Evolutionary conservation across 2,329 filamentous ascomycete species (phyloP).

Genomic region (Colletotrichum scovillei): DNA sequence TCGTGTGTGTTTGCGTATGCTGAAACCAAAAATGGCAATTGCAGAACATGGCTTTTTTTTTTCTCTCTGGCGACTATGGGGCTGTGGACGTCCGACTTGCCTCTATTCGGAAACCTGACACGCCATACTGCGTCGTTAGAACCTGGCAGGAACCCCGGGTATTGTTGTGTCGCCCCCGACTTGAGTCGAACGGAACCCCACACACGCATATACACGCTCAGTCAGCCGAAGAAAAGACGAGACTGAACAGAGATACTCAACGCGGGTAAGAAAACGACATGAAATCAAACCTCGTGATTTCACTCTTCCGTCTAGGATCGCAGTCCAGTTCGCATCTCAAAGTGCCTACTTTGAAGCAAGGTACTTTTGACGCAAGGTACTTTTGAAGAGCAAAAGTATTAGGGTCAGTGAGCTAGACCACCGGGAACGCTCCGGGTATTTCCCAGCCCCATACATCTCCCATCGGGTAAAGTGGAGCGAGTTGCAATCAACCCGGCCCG

Average conservation of each 20-base stretch:
- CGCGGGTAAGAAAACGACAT: background rate
- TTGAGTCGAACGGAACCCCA: background rate
- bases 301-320: background rate
- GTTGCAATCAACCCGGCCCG: background rate
- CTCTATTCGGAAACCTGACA: constrained; percentile 33
- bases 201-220: background rate
- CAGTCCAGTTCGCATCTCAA: too few relatives aligned
- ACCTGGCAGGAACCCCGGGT: constrained; percentile 22
- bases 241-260: too few relatives aligned
- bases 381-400: too few relatives aligned
- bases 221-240: background rate
- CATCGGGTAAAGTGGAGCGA: background rate
- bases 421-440: background rate
- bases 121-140: constrained; percentile 29
- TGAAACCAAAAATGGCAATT: background rate
- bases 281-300: background rate
- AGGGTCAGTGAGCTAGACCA: background rate
- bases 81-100: constrained; percentile 20
- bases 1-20: background rate
- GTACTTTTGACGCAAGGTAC: too few relatives aligned
- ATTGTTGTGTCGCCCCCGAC: constrained; percentile 2
- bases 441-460: background rate
- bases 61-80: background rate
- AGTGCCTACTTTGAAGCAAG: too few relatives aligned
- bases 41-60: background rate